Evolutionary conservation across 2,329 filamentous ascomycete genomes (phyloP), one percentile per base, ranked within the genome.

Genomic region (Diaporthe sp.): DNA sequence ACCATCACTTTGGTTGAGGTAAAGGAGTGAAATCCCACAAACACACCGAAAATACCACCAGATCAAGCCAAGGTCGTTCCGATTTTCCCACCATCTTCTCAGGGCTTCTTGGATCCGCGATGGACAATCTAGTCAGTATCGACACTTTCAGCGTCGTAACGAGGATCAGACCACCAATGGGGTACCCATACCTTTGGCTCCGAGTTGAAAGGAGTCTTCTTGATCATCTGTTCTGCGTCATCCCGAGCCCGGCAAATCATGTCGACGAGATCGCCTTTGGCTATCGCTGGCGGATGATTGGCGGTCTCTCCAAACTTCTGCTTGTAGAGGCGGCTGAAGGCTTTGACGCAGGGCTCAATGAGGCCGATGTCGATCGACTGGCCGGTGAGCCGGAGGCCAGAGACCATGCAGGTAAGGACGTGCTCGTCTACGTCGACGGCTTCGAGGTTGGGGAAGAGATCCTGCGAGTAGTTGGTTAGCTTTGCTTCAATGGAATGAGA

Each of bases 241-340:
- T 74, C 72, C 50, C 72, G 66, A 4, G 72, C 72, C 28, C 42
- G 57, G 35, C 72, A 74, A 42, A 52, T 66, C 47, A 74, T 74
- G 57, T 71, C 38, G 2, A 64, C 3, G 4, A 71, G 28, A 1
- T 55, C 67, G 22, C 4, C 1, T 2, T 25, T 17, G 4, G 5
- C 7, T 15, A 74, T 38, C 4, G 40, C 28, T 22, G 17, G 3
- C 10, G 22, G 57, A 19, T 42, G 38, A 7, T 45, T 54, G 15
- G 54, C 17, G 4, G 30, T 57, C 50, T 57, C 50, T 17, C 55
- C 45, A 25, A 47, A 74, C 28, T 58, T 64, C 57, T 58, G 2
- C 38, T 66, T 50, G 67, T 55, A 74, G 2, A 45, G 72, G 4
- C 60, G 35, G 7, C 57, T 70, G 38, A 71, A 74, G 28, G 45